Evolutionary conservation across 2,329 filamentous ascomycete genomes (phyloP), one percentile per base, ranked within the genome.

Genomic region (Penicillium sp.): DNA sequence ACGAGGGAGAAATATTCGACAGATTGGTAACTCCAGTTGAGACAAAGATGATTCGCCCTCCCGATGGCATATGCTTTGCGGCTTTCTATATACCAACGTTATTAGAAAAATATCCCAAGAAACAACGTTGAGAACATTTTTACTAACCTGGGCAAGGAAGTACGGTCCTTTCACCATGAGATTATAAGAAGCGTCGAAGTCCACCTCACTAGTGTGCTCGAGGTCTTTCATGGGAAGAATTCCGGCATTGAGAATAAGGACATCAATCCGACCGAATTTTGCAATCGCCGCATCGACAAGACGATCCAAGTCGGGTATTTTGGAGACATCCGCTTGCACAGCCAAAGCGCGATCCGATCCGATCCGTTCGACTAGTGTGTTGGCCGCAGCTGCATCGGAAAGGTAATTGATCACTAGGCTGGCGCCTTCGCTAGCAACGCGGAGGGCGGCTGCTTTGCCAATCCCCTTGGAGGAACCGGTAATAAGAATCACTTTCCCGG

Each of bases 81-180:
- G 78, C 77, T 70, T 81, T 80, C 74, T 84, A 58, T 1, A 39
- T 17, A n/a, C n/a, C n/a, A 9, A 23, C 5, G 12, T 44, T 24
- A 39, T 44, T 3, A 49, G 20, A 71, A 18, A 67, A 60, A 58
- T 72, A 67, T 29, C 68, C 64, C 3, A 71, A 67, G 26, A 60
- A 63, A 26, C 67, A 72, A 27, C 67, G 72, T 32, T 58, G 64
- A 5, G 68, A 70, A 13, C 70, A 69, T 47, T 65, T 27, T 27
- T n/a, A 47, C 52, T 18, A 44, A 60, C 60, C 49, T 63, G 62
- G 6, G 64, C 73, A 3, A 85, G 67, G 54, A 85, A 84, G 43
- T 79, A 78, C 0, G 80, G 78, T 0, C 82, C 82, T 63, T 84
- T 84, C 49, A 84, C 81, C 62, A 85, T 85, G 29, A 84, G 52